These are phyloP conservation scores for Plasmodium sp. DNA, from an alignment of 169 alveolate species.

Conservation along the genomic window DNA sequence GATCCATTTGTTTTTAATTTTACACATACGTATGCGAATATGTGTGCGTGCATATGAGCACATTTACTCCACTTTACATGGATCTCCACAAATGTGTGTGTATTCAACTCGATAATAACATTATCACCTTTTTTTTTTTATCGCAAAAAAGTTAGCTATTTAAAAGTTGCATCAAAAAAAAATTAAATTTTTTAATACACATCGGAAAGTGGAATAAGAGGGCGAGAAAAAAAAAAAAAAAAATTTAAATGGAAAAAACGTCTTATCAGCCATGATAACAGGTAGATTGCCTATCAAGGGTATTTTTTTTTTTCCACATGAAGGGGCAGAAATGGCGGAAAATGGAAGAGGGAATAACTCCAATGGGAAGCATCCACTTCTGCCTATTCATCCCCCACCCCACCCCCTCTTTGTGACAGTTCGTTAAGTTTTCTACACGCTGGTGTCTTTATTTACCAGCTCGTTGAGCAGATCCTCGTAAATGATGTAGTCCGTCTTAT, in stretches of 20 bases:
- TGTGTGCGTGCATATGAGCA: background rate
- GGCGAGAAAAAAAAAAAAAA: background rate
- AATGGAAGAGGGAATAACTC: background rate
- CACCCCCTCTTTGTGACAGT: background rate
- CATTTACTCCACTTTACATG: background rate
- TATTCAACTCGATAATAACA: background rate
- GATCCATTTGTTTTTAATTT: constrained; percentile 29
- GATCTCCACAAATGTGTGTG: background rate
- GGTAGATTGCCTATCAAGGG: background rate
- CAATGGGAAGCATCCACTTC: background rate
- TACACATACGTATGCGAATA: background rate
- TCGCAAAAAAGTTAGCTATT: background rate
- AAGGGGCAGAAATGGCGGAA: background rate
- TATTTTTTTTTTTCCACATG: background rate
- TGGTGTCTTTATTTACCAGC: constrained; percentile 44
- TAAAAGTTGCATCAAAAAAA: background rate
- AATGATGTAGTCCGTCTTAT: constrained; percentile 38
- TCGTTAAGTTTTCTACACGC: background rate
- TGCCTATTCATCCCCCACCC: background rate
- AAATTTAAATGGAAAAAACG: background rate
- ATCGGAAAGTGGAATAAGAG: background rate
- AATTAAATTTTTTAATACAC: background rate
- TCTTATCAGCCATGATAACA: background rate
- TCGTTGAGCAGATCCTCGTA: constrained; percentile 69
- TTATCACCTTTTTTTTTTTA: background rate